Evolutionary conservation across 2,329 filamentous ascomycete species (phyloP).

Genomic region (Calonectria pseudoturangicola): DNA sequence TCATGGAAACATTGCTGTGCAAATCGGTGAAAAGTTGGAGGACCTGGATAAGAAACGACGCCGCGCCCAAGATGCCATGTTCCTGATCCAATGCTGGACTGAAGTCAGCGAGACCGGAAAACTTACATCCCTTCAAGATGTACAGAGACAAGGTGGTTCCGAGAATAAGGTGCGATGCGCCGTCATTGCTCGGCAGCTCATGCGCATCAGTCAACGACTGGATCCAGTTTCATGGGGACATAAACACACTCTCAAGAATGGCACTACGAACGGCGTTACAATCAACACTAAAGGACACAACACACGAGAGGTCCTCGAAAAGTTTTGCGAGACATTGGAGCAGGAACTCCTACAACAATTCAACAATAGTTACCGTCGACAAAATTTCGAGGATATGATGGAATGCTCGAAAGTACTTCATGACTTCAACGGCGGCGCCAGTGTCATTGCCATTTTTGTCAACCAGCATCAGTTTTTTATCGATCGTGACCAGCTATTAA

Average conservation of each 20-base stretch:
- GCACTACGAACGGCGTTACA: constrained; percentile 67
- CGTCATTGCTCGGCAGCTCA: constrained; percentile 92
- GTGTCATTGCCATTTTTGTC: constrained; percentile 96
- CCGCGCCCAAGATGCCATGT: constrained; percentile 93
- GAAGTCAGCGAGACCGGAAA: constrained; percentile 94
- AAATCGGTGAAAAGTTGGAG: constrained; percentile 95
- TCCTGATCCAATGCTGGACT: constrained; percentile 96
- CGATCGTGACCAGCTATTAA: constrained; percentile 92
- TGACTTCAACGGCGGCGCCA: constrained; percentile 96
- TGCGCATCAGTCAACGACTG: constrained; percentile 94
- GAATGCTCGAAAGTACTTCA: constrained; percentile 95
- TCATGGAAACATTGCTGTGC: constrained; percentile 92
- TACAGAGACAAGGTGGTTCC: constrained; percentile 87
- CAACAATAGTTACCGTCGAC: constrained; percentile 95
- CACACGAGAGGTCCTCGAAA: constrained; percentile 93
- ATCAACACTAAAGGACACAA: constrained; percentile 71
- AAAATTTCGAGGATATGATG: constrained; percentile 98
- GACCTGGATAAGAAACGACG: constrained; percentile 94
- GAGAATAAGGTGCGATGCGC: constrained; percentile 97
- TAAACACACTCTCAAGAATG: constrained; percentile 73
- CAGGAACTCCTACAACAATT: constrained; percentile 97
- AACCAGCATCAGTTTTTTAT: constrained; percentile 99
- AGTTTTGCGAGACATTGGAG: constrained; percentile 95
- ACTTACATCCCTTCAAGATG: constrained; percentile 89
- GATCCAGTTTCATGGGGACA: constrained; percentile 85